Conservation (phyloP, 495 filamentous ascomycete species). For the Xylaria grammica region DNA sequence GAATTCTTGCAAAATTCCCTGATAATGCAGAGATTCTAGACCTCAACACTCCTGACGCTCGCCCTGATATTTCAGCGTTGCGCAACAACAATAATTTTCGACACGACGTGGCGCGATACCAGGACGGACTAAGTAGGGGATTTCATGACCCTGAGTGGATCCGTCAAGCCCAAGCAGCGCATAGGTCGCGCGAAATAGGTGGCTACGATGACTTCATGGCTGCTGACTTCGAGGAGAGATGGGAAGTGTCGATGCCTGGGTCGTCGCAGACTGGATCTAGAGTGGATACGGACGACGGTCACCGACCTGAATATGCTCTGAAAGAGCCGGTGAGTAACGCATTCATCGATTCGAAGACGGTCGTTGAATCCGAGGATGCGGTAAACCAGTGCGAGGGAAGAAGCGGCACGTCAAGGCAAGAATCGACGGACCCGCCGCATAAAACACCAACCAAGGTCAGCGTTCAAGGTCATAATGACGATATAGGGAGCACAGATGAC, state of each 20-base stretch:
- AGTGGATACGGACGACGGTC: background rate
- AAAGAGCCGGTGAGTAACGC: background rate
- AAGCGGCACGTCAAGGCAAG: too few species aligned
- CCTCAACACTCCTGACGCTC: conserved; percentile 36
- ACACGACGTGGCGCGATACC: conserved; percentile 47
- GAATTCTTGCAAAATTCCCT: conserved; percentile 63
- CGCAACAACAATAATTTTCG: conserved; percentile 52
- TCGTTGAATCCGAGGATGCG: background rate
- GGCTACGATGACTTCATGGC: conserved; percentile 73
- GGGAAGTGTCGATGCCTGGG: conserved; percentile 63
- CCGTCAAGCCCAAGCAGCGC: conserved; percentile 64
- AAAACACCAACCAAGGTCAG: background rate
- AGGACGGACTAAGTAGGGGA: conserved; percentile 63
- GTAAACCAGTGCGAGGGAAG: background rate
- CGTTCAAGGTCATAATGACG: background rate
- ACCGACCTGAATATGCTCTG: background rate
- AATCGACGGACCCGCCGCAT: background rate
- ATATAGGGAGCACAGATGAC: background rate
- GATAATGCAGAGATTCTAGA: conserved; percentile 46
- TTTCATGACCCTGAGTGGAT: conserved; percentile 71
- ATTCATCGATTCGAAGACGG: background rate
- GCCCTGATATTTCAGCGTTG: conserved; percentile 43
- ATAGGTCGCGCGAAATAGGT: conserved; percentile 66
- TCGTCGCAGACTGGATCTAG: conserved; percentile 3
- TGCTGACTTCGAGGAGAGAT: conserved; percentile 68